Evolutionary conservation across 1,284 basidiomycete genomes (phyloP), one percentile per base, ranked within the genome.

Genomic region (Lentinula novae-zelandiae): DNA sequence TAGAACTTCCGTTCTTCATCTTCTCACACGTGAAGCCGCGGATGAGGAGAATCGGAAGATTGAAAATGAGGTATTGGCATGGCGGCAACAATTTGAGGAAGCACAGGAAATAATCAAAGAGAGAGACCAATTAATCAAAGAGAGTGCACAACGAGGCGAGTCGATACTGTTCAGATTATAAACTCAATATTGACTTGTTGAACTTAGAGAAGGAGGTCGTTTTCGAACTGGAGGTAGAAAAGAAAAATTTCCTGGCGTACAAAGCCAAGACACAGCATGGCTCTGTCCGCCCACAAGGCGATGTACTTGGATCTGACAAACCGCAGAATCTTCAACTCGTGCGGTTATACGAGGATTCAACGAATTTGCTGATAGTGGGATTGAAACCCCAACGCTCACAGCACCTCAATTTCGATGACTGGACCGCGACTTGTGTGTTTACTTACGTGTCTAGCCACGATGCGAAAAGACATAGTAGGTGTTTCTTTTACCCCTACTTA

Each of bases 11-110:
- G 76, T 81, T 6, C 74, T 89, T 34, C 84, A 87, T 64, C 80
- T 92, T 61, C 72, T 92, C 13, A 89, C 88, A 6, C 82, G 87
- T 56, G 88, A 90, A 64, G 82, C 82, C 3, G 89, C 85, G 6
- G 85, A 91, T 60, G 82, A 84, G 62, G 88, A 90, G 73, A 83
- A 84, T 66, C 79, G 78, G 57, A 72, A 63, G 1, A 69, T 83
- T 34, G 79, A 85, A 61, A 73, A 79, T 54, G 82, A 87, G 60
- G 69, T 85, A 31, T 70, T 68, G 22, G 71, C 73, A 13, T 76
- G 81, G 67, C 81, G 81, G 63, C 73, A 77, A 1, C 63, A 71
- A 22, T 64, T 81, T 52, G 78, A 77, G 58, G 75, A 79, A 38
- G 79, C 76, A 60, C 79, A 84, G 48, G 67, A 67, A 36, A 55